Conservation (phyloP, 768 basidiomycete species). For the Tubosaeta sp. region DNA sequence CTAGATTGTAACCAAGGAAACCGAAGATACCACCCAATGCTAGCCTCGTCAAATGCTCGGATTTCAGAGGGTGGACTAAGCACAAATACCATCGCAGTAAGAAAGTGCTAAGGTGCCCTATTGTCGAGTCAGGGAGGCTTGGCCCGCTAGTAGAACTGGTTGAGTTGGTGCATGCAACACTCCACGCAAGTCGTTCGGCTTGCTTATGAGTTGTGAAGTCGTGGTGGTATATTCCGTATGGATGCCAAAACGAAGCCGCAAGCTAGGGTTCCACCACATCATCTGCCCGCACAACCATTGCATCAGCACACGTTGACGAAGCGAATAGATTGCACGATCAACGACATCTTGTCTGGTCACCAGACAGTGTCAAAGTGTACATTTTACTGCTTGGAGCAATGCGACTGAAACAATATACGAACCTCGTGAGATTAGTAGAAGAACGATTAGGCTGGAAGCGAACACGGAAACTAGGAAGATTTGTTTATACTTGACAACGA, state of each 20-base stretch:
- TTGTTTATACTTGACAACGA: slow-evolving; percentile 43
- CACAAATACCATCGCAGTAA: too few relatives aligned
- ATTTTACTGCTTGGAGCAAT: neutral
- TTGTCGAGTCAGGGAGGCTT: too few relatives aligned
- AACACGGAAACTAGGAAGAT: slow-evolving; percentile 2
- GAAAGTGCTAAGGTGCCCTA: too few relatives aligned
- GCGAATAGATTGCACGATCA: neutral
- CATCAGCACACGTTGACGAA: neutral
- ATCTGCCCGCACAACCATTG: too few relatives aligned
- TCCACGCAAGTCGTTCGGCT: neutral
- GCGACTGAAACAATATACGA: neutral
- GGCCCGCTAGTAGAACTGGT: too few relatives aligned
- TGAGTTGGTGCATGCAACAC: too few relatives aligned
- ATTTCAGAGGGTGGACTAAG: too few relatives aligned
- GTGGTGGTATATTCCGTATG: too few relatives aligned
- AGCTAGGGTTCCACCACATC: neutral
- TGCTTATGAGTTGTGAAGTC: neutral
- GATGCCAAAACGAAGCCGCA: neutral
- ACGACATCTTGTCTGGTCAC: neutral
- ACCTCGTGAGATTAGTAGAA: neutral
- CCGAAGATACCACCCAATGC: too few relatives aligned
- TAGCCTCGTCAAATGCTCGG: too few relatives aligned
- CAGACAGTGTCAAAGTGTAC: neutral
- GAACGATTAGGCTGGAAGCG: neutral
- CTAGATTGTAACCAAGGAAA: too few relatives aligned